Evolutionary conservation across 2,329 filamentous ascomycete species (phyloP).

Genomic region (Tolypocladium amazonense): DNA sequence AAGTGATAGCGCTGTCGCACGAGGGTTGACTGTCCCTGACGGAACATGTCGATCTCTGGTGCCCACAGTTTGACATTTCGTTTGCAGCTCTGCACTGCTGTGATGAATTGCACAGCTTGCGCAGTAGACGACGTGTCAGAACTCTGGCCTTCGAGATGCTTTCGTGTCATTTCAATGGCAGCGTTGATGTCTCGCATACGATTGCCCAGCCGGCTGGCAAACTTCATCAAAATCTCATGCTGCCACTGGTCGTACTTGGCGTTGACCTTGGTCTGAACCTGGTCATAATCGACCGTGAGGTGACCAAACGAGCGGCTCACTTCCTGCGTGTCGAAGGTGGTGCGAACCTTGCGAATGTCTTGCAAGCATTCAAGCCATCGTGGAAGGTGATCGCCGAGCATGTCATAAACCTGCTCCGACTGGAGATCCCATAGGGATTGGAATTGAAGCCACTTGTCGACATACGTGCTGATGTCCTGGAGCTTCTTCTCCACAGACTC

Average conservation of each 20-base stretch:
- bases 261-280: constrained; percentile 97
- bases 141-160: constrained; percentile 83
- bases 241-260: constrained; percentile 99
- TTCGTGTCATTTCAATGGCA: constrained; percentile 82
- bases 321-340: constrained; percentile 95
- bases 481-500: constrained; percentile 75
- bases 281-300: constrained; percentile 92
- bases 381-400: constrained; percentile 80
- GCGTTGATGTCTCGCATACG: constrained; percentile 88
- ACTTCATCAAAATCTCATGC: constrained; percentile 90
- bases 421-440: constrained; percentile 98
- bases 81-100: constrained; percentile 92
- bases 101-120: constrained; percentile 96
- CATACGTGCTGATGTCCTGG: constrained; percentile 68
- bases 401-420: constrained; percentile 88
- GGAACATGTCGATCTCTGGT: constrained; percentile 90
- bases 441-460: constrained; percentile 97
- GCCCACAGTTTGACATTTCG: constrained; percentile 90
- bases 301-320: constrained; percentile 89
- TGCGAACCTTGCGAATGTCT: constrained; percentile 88
- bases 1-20: constrained; percentile 90
- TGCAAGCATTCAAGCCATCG: constrained; percentile 94
- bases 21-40: constrained; percentile 88
- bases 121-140: constrained; percentile 92
- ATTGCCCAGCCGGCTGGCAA: constrained; percentile 76